Conservation (phyloP, 2,329 filamentous ascomycete genomes). For the Chaetothyriales sp. region DNA sequence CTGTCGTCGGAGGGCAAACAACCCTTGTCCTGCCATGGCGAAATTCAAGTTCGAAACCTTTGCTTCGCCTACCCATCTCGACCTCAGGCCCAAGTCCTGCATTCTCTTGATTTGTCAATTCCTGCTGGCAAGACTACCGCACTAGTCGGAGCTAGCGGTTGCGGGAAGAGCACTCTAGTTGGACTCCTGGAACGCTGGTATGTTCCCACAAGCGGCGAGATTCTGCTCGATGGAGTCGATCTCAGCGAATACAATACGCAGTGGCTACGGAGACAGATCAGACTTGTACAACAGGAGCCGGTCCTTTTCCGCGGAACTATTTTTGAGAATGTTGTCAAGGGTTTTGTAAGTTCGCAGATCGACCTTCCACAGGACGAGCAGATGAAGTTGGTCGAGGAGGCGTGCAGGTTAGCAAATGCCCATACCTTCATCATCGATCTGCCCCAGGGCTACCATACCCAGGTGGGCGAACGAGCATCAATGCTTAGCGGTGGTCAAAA, state of each 20-base stretch:
- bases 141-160: conserved; percentile 32
- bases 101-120: conserved; percentile 23
- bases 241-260: conserved; percentile 47
- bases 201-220: conserved; percentile 29
- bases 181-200: conserved; percentile 32
- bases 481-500: conserved; percentile 70
- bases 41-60: conserved; percentile 50
- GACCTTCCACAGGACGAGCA: conserved; percentile 18
- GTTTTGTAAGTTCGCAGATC: conserved; percentile 31
- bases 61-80: conserved; percentile 55
- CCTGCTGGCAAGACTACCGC: conserved; percentile 28
- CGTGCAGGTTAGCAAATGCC: conserved; percentile 54
- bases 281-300: conserved; percentile 54
- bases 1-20: conserved; percentile 55
- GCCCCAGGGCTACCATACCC: conserved; percentile 57
- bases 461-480: conserved; percentile 63
- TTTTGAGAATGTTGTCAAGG: conserved; percentile 48
- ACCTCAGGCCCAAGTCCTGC: conserved; percentile 24
- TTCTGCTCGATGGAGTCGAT: conserved; percentile 41
- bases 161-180: conserved; percentile 33
- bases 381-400: conserved; percentile 35
- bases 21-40: conserved; percentile 25
- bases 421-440: conserved; percentile 55
- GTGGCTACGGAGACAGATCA: conserved; percentile 45
- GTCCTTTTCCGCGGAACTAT: conserved; percentile 55